phyloP scores from a whole-genome alignment of 1,284 basidiomycete genomes.

The Sparassis latifolia region DNA sequence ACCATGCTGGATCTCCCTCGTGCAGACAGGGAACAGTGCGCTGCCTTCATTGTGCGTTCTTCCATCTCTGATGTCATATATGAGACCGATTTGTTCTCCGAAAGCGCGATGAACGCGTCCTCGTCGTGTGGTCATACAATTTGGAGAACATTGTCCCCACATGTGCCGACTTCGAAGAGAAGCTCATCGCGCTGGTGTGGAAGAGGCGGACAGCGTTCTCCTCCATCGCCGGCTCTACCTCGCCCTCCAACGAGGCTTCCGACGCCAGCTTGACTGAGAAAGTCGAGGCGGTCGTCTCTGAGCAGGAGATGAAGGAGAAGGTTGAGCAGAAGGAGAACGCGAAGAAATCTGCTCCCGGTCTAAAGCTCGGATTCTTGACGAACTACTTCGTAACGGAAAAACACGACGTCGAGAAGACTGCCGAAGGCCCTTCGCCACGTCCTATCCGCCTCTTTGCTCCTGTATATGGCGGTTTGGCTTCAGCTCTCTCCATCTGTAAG shows the following conservation, averaged over 20 bases:
- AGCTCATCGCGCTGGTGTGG: conserved; percentile 81
- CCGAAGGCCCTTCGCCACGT: conserved; percentile 28
- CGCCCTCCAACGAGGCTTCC: conserved; percentile 38
- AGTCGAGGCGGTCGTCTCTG: conserved; percentile 13
- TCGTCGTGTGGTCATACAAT: conserved; percentile 74
- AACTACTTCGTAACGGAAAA: conserved; percentile 30
- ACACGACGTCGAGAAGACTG: conserved; percentile 46
- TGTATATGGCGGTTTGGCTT: conserved; percentile 69
- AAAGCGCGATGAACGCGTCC: conserved; percentile 66
- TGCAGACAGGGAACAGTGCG: conserved; percentile 79
- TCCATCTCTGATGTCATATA: neutral
- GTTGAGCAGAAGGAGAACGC: conserved; percentile 29
- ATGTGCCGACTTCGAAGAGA: conserved; percentile 64
- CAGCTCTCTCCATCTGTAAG: conserved; percentile 57
- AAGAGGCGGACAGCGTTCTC: conserved; percentile 39
- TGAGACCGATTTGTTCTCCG: conserved; percentile 4
- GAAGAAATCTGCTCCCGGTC: conserved; percentile 8
- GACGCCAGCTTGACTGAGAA: conserved; percentile 47
- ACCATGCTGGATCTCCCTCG: conserved; percentile 54
- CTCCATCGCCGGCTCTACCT: conserved; percentile 31
- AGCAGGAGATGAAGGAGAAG: conserved; percentile 19
- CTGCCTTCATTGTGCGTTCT: conserved; percentile 66
- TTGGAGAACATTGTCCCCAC: conserved; percentile 64
- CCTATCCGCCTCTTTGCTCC: conserved; percentile 74
- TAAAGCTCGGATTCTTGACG: no score